Percentiles rank a stretch among this genome's conserved stretches.
phyloP scores from a whole-genome alignment of 2,329 filamentous ascomycete genomes.

The Botrytis squamosa region DNA sequence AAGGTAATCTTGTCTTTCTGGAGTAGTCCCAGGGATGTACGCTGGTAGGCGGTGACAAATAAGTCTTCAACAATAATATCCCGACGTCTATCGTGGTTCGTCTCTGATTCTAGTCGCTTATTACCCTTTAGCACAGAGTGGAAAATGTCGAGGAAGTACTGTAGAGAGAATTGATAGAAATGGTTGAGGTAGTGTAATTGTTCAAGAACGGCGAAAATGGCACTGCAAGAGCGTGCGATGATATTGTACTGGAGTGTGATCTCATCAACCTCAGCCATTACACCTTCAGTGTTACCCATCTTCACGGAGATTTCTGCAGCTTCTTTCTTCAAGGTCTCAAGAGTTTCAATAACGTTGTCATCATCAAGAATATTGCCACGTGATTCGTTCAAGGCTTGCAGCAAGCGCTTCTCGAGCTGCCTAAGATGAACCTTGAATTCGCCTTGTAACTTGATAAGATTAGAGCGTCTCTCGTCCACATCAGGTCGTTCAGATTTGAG shows the following conservation, averaged over 20 bases:
- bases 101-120: conserved; percentile 66
- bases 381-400: conserved; percentile 95
- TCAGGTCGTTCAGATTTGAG: conserved; percentile 96
- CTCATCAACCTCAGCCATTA: conserved; percentile 96
- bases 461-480: conserved; percentile 92
- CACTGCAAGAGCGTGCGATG: conserved; percentile 92
- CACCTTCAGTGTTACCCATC: conserved; percentile 94
- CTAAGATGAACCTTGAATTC: conserved; percentile 99
- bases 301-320: conserved; percentile 94
- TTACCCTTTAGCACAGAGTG: conserved; percentile 84
- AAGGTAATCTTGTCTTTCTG: conserved; percentile 94
- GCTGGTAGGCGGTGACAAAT: conserved; percentile 87
- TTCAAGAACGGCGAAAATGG: conserved; percentile 94
- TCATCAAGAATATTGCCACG: conserved; percentile 97
- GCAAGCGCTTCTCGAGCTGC: conserved; percentile 87
- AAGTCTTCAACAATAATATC: conserved; percentile 89
- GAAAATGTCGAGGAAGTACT: conserved; percentile 98
- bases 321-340: conserved; percentile 97
- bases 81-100: conserved; percentile 74
- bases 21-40: conserved; percentile 87
- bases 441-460: conserved; percentile 97
- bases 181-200: conserved; percentile 98
- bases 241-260: conserved; percentile 94
- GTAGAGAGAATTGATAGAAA: conserved; percentile 98
- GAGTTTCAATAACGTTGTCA: conserved; percentile 95